Evolutionary conservation across 2,329 filamentous ascomycete species (phyloP), one percentile per base, ranked within the genome.

Genomic region (Dissoconium aciculare): DNA sequence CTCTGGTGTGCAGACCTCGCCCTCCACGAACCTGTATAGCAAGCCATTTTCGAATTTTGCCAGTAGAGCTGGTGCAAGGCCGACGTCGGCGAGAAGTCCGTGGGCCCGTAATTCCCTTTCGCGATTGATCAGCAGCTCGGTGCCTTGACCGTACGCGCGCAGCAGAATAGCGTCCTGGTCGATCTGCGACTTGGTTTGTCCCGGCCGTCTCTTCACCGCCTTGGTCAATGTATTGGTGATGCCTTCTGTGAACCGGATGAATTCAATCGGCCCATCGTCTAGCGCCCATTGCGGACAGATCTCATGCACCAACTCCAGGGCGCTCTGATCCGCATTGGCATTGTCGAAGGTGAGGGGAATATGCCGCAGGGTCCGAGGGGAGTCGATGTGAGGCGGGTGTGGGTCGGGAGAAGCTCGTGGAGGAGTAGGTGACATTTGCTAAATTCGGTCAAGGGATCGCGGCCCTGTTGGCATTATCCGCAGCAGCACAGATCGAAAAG

Each of bases 21-120:
- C 89, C 39, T 72, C 71, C 43, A 95, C 78, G 60, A 78, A 98
- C 45, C 79, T 74, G 63, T 98, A 98, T 50, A 98, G 69, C 60
- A 98, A 81, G 44, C 89, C 89, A 53, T 98, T 98, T 47, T 84
- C 69, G 64, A 98, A 98, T 43, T 85, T 78, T 32, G 85, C 89
- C 36, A 95, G 69, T 31, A 98, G 67, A 38, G 79, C 66, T 21
- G 89, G 89, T 12, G 89, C 89, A 32, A 98, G 74, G 46, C 75
- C 73, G 48, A 84, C 66, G 44, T 71, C 72, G 60, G 85, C 83
- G 39, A 95, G 74, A 34, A 94, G 68, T 52, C 84, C 84, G 59
- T 98, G 89, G 53, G 72, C 71, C 35, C 41, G 42, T 15, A 49
- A 38, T 41, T 50, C 48, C 67, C 87, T 76, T 62, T 93, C 81